Evolutionary conservation across 148 eudicot species (phyloP).

Genomic region (Cornus kousa): DNA sequence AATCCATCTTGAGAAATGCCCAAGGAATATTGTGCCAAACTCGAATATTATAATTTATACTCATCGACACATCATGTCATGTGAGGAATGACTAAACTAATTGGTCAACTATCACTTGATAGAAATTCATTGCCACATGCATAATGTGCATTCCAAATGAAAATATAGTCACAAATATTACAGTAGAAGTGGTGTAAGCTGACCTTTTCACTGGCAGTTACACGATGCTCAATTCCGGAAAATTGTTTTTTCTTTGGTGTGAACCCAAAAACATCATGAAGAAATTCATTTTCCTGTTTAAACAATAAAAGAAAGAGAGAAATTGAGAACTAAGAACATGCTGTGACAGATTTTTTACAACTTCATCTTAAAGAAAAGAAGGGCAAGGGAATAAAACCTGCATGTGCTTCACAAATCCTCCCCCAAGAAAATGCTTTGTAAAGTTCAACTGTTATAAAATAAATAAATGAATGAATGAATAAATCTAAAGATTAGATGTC

Average conservation of each 20-base stretch:
- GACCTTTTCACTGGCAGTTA: constrained; percentile 68
- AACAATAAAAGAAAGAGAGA: background rate
- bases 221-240: constrained; percentile 35
- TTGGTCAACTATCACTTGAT: background rate
- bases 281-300: constrained; percentile 74
- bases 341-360: background rate
- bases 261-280: constrained; percentile 84
- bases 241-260: constrained; percentile 55
- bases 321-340: background rate
- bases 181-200: constrained; percentile 11
- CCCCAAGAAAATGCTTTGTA: constrained; percentile 71
- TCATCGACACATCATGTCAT: background rate
- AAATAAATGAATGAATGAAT: too few relatives aligned
- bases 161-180: background rate
- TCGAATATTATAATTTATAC: too few relatives aligned
- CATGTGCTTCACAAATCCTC: constrained; percentile 93
- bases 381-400: constrained; percentile 42
- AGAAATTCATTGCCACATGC: background rate
- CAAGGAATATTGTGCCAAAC: background rate
- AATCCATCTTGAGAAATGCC: background rate
- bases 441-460: constrained; percentile 59
- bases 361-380: background rate
- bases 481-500: background rate
- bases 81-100: too few relatives aligned
- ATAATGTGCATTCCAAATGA: background rate